Evolutionary conservation across 495 filamentous ascomycete species (phyloP), one percentile per base, ranked within the genome.

Genomic region (Viridothelium virens): DNA sequence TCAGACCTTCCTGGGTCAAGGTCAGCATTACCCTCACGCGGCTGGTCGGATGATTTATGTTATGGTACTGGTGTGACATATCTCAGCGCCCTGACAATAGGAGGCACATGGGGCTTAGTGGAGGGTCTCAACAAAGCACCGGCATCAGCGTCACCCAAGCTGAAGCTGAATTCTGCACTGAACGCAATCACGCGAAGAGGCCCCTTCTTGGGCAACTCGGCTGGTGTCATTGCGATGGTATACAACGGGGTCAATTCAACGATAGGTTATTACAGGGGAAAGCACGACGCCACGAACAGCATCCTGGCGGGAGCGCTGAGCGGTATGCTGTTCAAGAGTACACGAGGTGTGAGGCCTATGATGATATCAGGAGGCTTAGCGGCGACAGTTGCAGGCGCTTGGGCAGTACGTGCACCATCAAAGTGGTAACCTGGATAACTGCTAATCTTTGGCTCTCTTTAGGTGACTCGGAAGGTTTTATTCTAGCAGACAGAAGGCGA

Each of bases 41-140:
- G 94, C 70, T 98, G 95, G 87, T 94, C 90, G 62, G 94, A 98
- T 75, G 94, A 98, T 77, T 86, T 98, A 62, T 97, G 94, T 78
- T 98, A 98, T 74, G 95, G 95, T 72, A 92, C 93, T 34, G 94
- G 94, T 65, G 87, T 92, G 44, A 96, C 91, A 69, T 98, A 98
- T 77, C 84, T 98, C 63, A 80, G 87, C 11, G 94, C 87, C 0
- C 80, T 98, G 68, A 84, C 90, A n/a, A 63, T 95, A 48, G 94
- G 94, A 71, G 94, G 94, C 65, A 85, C 84, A 63, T 97, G 92
- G 92, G 94, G 94, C 53, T 75, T 97, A 66, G 85, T 87, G 38
- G 94, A 98, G 78, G 94, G 94, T 3, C 74, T 97, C 64, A 84
- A 84, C 70, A 87, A 87, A 76, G 89, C 87, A 65, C 84, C 86